Base-by-base conservation (phyloP, 2,329 filamentous ascomycete species). In the Rhynchosporium graminicola region DNA sequence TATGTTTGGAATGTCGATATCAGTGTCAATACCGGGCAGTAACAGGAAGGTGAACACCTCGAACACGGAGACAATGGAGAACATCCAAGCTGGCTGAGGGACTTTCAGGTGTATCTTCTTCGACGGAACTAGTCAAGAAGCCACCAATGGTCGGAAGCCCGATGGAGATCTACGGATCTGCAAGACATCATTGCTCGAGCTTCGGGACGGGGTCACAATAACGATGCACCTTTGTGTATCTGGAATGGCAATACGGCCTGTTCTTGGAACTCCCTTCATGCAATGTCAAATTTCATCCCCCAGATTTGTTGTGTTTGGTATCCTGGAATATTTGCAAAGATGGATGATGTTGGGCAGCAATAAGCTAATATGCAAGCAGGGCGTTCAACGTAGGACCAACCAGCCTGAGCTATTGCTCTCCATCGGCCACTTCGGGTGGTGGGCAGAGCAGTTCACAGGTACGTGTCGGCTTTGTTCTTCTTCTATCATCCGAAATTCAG, bases 391-490 rank as follows among this genome's bases (percentile, higher is more conserved):
- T 70, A 42, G 69, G 69, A 68, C 66, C 66, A 52, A 68, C 51
- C 65, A 47, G 48, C 15, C 65, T 86, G 80, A 84, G 80, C 68
- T 86, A 84, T 74, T 80, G 83, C 67, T 87, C 86, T 51, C 85
- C 86, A 54, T 85, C 86, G 64, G 84, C 84, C 46, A 88, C 86
- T 46, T 83, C 85, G 65, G 75, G 73, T 51, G 86, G 84, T 67
- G 86, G 86, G 59, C 84, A 86, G 73, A 83, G 82, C 66, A 82
- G 80, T 70, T 80, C 80, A 68, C 82, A 82, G 74, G 82, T 86
- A 80, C 78, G 82, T 80, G 67, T 80, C 67, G 26, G 20, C 8
- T 48, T 45, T 31, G 56, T 58, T 57, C 57, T 42, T 10, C 28
- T 42, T 20, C 40, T 20, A 20, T 20, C 20, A 20, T 20, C 20